A percentile compares a stretch with the other conserved stretches of the same genome.
Evolutionary conservation across 1,284 basidiomycete genomes (phyloP).

Genomic region (Cutaneotrichosporon arboriforme): DNA sequence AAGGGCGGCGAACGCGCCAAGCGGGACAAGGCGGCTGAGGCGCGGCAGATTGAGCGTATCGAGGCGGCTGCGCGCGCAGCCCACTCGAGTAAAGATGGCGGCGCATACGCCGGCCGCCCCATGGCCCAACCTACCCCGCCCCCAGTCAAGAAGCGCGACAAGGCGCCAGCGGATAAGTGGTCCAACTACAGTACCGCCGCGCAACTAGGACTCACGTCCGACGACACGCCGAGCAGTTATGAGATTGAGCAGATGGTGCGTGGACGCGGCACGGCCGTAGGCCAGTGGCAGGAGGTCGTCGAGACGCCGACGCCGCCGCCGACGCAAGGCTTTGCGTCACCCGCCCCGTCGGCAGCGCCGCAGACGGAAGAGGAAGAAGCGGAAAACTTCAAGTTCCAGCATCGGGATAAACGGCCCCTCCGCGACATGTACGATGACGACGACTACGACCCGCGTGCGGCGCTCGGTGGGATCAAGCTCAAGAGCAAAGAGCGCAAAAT

Average conservation of each 20-base stretch:
- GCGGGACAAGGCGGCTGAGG: slow-evolving; percentile 79
- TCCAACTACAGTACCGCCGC: slow-evolving; percentile 81
- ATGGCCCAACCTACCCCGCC: slow-evolving; percentile 19
- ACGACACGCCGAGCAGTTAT: slow-evolving; percentile 53
- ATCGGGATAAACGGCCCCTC: slow-evolving; percentile 25
- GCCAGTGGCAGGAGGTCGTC: slow-evolving; percentile 75
- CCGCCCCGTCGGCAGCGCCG: not conserved
- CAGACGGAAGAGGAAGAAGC: slow-evolving; percentile 25
- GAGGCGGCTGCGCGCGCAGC: slow-evolving; percentile 55
- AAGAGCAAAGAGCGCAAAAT: slow-evolving; percentile 33
- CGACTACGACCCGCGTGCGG: slow-evolving; percentile 34
- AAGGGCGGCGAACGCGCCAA: slow-evolving; percentile 84
- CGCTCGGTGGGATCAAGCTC: slow-evolving; percentile 29
- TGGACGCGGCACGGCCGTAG: slow-evolving; percentile 65
- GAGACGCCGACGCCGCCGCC: slow-evolving; percentile 1
- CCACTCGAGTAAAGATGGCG: slow-evolving; percentile 12
- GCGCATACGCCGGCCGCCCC: slow-evolving; percentile 5
- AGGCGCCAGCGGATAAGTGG: slow-evolving; percentile 58
- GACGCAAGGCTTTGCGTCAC: not conserved
- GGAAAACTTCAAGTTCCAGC: slow-evolving; percentile 30
- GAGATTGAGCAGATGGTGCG: slow-evolving; percentile 57
- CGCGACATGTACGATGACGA: slow-evolving; percentile 41
- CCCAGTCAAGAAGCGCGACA: not conserved
- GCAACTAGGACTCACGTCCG: slow-evolving; percentile 70
- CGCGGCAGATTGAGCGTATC: slow-evolving; percentile 75